Base-by-base conservation (phyloP, 805 yeast species). In the Myxozyma mucilagina region DNA sequence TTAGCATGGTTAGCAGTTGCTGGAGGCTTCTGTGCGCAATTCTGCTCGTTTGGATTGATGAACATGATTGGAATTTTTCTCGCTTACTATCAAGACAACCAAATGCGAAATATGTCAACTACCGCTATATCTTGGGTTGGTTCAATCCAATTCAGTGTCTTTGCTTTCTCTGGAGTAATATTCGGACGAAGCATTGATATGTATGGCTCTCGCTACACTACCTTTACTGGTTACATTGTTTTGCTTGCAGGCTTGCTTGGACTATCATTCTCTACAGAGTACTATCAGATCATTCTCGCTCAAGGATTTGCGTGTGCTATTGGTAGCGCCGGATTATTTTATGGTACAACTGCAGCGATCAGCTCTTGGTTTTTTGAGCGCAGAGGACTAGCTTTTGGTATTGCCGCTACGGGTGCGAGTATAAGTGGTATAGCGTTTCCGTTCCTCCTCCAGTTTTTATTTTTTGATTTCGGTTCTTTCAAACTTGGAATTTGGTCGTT, bases 21-120 rank as follows among this genome's bases (percentile, higher is more conserved):
- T 13, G 87, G 87, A 1, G 80, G 86, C 0, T 82, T 83, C 66
- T 71, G 83, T 32, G 89, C 89, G 1, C 74, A 84, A 60, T 70
- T 82, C 7, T 80, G 82, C 53, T 78, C 82, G 2, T 82, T 87
- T 70, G 96, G 96, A 1, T 65, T 87, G 42, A 41, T 60, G 57
- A 62, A 52, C 47, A 44, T 60, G 34, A 51, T 55, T 42, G 67
- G 67, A 14, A 49, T 57, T 45, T 63, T 64, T 31, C 53, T 59
- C 11, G 56, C 58, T 2, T 64, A 63, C 53, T 63, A 64, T 45
- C 42, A 65, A 48, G 44, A 48, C n/a, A 57, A 63, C 24, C 67
- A 64, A 43, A 56, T 63, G 16, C 20, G 49, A 11, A 20, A 44
- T 13, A 35, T 47, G 16, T 29, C 63, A 4, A 45, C 62, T 6